These are phyloP conservation scores for Persicaria maculosa DNA, from an alignment of 148 eudicot species.

Conservation along the genomic window DNA sequence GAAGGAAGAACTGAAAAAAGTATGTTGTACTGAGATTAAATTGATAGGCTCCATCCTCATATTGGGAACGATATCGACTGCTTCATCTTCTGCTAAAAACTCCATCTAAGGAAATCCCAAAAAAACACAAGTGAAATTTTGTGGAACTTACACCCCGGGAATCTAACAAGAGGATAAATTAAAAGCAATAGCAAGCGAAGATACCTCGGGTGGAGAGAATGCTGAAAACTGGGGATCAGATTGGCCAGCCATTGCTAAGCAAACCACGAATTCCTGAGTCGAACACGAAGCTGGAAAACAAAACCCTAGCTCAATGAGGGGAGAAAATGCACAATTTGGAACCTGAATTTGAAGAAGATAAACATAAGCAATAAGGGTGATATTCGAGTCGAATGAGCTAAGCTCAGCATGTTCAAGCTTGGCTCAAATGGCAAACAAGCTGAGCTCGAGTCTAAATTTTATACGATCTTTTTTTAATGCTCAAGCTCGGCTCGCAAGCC, in stretches of 20 bases:
- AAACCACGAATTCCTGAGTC: neutral
- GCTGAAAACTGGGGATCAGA: conserved; percentile 42
- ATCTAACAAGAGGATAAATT: neutral
- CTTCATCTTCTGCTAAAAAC: conserved; percentile 88
- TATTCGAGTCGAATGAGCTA: too few species aligned
- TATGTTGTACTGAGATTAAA: conserved; percentile 49
- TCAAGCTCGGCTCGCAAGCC: too few species aligned
- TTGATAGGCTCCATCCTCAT: conserved; percentile 81
- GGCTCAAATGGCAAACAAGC: too few species aligned
- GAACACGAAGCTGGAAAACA: too few species aligned
- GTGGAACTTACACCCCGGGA: neutral
- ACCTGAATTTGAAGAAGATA: too few species aligned
- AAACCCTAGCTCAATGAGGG: too few species aligned
- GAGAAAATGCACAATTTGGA: too few species aligned
- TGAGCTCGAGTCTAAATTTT: too few species aligned
- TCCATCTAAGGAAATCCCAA: conserved; percentile 49
- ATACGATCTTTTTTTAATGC: too few species aligned
- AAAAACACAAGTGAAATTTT: neutral
- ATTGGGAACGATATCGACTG: conserved; percentile 74
- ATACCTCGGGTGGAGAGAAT: conserved; percentile 65
- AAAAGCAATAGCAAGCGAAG: neutral
- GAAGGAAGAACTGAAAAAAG: neutral
- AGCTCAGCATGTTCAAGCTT: too few species aligned
- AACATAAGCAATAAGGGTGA: too few species aligned
- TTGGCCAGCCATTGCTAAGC: conserved; percentile 40